These are phyloP conservation scores for Prunus campanulata DNA, from an alignment of 306 rosid species.

Conservation along the genomic window DNA sequence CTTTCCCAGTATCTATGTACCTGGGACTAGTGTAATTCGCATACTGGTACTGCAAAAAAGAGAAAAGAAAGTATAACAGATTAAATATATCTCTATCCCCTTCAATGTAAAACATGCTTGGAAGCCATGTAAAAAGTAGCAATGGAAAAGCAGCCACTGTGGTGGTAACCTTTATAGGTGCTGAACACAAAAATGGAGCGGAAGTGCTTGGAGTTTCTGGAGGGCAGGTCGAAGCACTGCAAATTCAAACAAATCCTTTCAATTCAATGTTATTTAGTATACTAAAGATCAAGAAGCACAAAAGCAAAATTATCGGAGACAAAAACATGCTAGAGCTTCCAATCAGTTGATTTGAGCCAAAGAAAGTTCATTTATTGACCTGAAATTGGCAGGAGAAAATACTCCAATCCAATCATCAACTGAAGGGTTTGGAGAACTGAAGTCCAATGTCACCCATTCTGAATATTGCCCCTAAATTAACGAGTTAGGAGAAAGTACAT, in stretches of 20 bases:
- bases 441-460: constrained; percentile 65
- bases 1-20: constrained; percentile 65
- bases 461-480: constrained; percentile 60
- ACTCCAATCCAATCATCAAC: constrained; percentile 85
- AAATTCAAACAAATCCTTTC: constrained; percentile 25
- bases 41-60: constrained; percentile 67
- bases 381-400: constrained; percentile 90
- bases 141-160: background rate
- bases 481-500: constrained; percentile 8
- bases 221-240: constrained; percentile 74
- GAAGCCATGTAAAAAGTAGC: constrained; percentile 3
- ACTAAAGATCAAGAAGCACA: background rate
- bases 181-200: constrained; percentile 73
- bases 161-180: constrained; percentile 76
- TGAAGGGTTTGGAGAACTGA: constrained; percentile 59
- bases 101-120: background rate
- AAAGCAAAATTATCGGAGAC: background rate
- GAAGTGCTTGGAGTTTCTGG: constrained; percentile 43
- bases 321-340: background rate
- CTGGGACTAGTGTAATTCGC: constrained; percentile 65
- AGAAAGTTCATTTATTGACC: constrained; percentile 27
- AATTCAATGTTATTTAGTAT: constrained; percentile 9
- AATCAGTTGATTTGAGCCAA: background rate
- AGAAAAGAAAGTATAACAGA: background rate
- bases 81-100: constrained; percentile 5